Conservation (phyloP, 2,329 filamentous ascomycete genomes). For the Salinomyces thailandicus region DNA sequence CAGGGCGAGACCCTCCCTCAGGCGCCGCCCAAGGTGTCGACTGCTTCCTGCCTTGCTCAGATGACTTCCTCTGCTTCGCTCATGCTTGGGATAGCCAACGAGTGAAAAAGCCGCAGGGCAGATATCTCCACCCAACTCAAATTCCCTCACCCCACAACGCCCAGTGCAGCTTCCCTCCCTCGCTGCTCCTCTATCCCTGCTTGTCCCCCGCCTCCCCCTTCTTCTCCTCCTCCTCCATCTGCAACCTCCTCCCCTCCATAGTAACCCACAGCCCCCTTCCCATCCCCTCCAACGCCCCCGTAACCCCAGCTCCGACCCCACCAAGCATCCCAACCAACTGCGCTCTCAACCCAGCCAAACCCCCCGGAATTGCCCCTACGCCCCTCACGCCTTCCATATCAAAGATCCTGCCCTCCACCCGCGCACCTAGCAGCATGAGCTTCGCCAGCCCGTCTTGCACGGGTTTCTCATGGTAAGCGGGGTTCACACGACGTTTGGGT, state of each 20-base stretch:
- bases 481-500: constrained; percentile 63
- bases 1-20: no score
- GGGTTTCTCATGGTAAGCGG: constrained; percentile 66
- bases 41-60: no score
- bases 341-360: constrained; percentile 66
- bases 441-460: constrained; percentile 81
- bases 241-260: constrained; percentile 67
- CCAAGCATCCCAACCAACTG: constrained; percentile 76
- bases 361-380: constrained; percentile 69
- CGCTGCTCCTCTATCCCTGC: neutral
- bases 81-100: no score
- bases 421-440: constrained; percentile 72
- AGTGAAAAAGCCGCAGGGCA: no score
- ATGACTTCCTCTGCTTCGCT: no score
- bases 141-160: no score
- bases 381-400: constrained; percentile 61
- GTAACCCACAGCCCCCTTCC: constrained; percentile 78
- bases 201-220: constrained; percentile 1
- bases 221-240: constrained; percentile 64
- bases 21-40: no score
- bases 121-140: no score
- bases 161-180: neutral
- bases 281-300: constrained; percentile 67
- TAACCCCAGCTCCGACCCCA: constrained; percentile 65
- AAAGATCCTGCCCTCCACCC: constrained; percentile 77